These are phyloP conservation scores for Chionographis japonica DNA, from an alignment of 106 monocot species.

Conservation along the genomic window DNA sequence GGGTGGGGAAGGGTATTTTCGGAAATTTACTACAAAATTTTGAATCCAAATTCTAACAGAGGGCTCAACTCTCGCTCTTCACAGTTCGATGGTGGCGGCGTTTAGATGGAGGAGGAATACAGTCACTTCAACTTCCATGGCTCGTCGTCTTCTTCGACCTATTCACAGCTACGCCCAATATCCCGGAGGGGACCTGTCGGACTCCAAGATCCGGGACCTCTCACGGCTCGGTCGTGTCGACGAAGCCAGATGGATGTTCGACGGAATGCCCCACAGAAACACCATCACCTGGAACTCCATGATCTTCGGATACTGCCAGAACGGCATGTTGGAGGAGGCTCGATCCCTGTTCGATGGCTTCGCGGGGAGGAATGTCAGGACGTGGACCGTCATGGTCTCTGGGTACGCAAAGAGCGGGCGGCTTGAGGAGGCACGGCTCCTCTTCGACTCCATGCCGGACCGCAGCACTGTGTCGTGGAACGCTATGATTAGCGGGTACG, in stretches of 20 bases:
- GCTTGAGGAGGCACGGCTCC: constrained; percentile 25
- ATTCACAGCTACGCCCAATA: background rate
- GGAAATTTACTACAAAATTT: too few relatives aligned
- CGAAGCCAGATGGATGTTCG: constrained; percentile 33
- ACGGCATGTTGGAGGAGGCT: constrained; percentile 33
- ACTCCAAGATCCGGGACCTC: constrained; percentile 19
- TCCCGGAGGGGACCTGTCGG: constrained; percentile 3
- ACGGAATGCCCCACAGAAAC: constrained; percentile 25
- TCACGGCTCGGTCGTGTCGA: constrained; percentile 8
- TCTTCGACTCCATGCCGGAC: constrained; percentile 62
- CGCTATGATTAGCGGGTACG: constrained; percentile 60
- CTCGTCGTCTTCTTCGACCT: constrained; percentile 5
- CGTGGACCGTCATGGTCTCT: constrained; percentile 51
- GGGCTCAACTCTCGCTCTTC: too few relatives aligned
- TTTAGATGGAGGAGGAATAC: background rate
- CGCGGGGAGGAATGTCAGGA: constrained; percentile 25
- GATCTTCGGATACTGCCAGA: constrained; percentile 24
- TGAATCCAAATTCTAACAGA: too few relatives aligned
- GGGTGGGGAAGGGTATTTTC: too few relatives aligned
- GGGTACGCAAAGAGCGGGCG: constrained; percentile 31
- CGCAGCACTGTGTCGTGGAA: constrained; percentile 58
- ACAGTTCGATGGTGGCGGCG: too few relatives aligned
- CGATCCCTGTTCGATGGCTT: constrained; percentile 26
- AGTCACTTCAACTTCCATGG: background rate
- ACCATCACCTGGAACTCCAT: constrained; percentile 35